These are phyloP conservation scores for Berkeleyomyces basicola DNA, from an alignment of 2,329 filamentous ascomycete genomes.

Conservation along the genomic window DNA sequence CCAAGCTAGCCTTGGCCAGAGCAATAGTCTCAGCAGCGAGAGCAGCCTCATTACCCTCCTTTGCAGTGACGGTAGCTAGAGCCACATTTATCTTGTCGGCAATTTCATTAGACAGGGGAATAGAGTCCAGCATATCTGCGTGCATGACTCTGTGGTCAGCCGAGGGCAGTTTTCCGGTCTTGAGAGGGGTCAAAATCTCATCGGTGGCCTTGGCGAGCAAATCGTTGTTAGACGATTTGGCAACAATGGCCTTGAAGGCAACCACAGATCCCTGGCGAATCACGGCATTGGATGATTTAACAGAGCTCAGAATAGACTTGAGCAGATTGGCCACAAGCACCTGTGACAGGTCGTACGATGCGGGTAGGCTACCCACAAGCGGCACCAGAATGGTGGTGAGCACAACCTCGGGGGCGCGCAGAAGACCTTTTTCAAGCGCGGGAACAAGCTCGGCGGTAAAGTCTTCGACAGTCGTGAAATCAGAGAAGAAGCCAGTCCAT, in stretches of 20 bases:
- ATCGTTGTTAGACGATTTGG: constrained; percentile 38
- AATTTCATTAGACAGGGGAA: constrained; percentile 43
- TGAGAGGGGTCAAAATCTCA: constrained; percentile 66
- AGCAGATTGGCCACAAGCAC: constrained; percentile 55
- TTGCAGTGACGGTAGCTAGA: constrained; percentile 52
- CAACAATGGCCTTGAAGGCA: constrained; percentile 56
- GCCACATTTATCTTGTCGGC: constrained; percentile 50
- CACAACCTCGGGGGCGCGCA: constrained; percentile 81
- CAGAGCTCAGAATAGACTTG: constrained; percentile 75
- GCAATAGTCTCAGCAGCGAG: constrained; percentile 58
- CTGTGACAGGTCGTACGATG: constrained; percentile 58
- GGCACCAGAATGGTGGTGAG: constrained; percentile 62
- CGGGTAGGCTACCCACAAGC: constrained; percentile 53
- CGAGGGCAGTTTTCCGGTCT: constrained; percentile 65
- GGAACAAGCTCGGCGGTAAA: constrained; percentile 61
- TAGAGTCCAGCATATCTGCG: constrained; percentile 57
- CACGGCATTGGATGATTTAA: constrained; percentile 71
- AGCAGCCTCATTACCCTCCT: constrained; percentile 80
- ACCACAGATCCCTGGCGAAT: constrained; percentile 62
- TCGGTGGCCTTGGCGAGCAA: constrained; percentile 52
- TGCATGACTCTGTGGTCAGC: constrained; percentile 73
- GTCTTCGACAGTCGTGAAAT: constrained; percentile 58
- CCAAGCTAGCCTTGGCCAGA: constrained; percentile 47
- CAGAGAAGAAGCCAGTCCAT: constrained; percentile 65
- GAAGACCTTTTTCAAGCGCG: constrained; percentile 69